Conservation (phyloP, 495 filamentous ascomycete genomes). For the Talaromyces trachyspermus region DNA sequence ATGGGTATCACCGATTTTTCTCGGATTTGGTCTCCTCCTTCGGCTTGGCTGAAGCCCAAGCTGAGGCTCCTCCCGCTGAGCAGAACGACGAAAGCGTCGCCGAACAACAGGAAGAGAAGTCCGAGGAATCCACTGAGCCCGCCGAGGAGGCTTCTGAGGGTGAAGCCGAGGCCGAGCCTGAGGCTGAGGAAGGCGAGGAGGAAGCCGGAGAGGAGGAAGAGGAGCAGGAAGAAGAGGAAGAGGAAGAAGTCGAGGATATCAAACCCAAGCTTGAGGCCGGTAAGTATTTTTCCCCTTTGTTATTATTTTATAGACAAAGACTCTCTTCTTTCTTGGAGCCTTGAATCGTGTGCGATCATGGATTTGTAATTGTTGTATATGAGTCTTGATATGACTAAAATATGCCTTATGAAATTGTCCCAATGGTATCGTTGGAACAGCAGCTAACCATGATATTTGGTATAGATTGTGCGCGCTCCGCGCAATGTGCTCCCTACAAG, state of each 20-base stretch:
- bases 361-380: no score
- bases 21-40: conserved; percentile 52
- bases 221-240: conserved; percentile 35
- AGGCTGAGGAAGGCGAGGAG: conserved; percentile 40
- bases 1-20: conserved; percentile 63
- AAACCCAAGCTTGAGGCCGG: conserved; percentile 89
- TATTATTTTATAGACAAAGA: conserved; percentile 8
- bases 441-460: neutral
- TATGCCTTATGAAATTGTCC: no score
- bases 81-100: conserved; percentile 42
- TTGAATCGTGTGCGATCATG: no score
- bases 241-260: conserved; percentile 58
- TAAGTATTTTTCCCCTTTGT: conserved; percentile 41
- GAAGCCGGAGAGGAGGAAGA: conserved; percentile 42
- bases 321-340: no score
- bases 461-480: conserved; percentile 79
- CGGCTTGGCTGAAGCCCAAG: conserved; percentile 50
- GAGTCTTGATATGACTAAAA: neutral
- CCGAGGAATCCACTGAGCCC: conserved; percentile 8
- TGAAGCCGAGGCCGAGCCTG: conserved; percentile 30
- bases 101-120: conserved; percentile 42
- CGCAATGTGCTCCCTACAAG: conserved; percentile 78
- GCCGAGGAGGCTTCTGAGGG: conserved; percentile 31
- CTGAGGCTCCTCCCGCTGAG: conserved; percentile 50
- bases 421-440: neutral